These are phyloP conservation scores for Xylaria palmicola DNA, from an alignment of 495 filamentous ascomycete species.

Conservation along the genomic window DNA sequence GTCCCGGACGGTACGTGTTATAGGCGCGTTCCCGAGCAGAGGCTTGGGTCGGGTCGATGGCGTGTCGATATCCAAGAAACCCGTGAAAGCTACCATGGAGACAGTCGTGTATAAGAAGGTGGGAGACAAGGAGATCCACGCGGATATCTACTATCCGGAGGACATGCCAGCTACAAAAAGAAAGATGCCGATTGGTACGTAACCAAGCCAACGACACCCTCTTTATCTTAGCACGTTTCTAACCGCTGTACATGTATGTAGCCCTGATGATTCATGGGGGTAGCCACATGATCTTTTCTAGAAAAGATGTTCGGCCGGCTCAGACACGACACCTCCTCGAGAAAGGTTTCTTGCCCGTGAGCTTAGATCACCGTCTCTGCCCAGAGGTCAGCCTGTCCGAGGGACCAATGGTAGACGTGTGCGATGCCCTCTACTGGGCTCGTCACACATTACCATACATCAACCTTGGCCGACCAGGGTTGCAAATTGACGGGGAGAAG, in stretches of 20 bases:
- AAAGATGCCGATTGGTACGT: slow-evolving; percentile 24
- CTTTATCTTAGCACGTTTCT: not conserved
- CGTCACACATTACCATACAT: slow-evolving; percentile 42
- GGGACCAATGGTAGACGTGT: slow-evolving; percentile 51
- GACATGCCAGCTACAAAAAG: not conserved
- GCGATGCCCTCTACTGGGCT: slow-evolving; percentile 49
- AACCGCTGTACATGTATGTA: slow-evolving; percentile 20
- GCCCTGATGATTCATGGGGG: slow-evolving; percentile 61
- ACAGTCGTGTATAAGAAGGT: slow-evolving; percentile 36
- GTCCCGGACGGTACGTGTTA: slow-evolving; percentile 29
- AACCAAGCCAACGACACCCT: no score
- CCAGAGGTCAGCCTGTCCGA: slow-evolving; percentile 50
- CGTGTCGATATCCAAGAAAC: not conserved
- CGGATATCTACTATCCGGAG: slow-evolving; percentile 48
- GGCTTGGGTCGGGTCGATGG: not conserved
- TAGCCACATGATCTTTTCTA: slow-evolving; percentile 47
- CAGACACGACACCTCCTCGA: slow-evolving; percentile 43
- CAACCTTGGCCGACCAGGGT: slow-evolving; percentile 18
- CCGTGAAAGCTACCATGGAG: slow-evolving; percentile 20
- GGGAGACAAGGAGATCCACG: slow-evolving; percentile 30
- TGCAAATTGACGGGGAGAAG: slow-evolving; percentile 35
- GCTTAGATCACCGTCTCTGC: slow-evolving; percentile 57
- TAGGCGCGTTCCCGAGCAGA: slow-evolving; percentile 9
- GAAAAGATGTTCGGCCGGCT: slow-evolving; percentile 42
- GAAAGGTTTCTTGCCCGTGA: slow-evolving; percentile 51